A percentile compares a stretch with the other conserved stretches of the same genome.
Conservation (phyloP, 768 basidiomycete species). For the Trametes maxima region DNA sequence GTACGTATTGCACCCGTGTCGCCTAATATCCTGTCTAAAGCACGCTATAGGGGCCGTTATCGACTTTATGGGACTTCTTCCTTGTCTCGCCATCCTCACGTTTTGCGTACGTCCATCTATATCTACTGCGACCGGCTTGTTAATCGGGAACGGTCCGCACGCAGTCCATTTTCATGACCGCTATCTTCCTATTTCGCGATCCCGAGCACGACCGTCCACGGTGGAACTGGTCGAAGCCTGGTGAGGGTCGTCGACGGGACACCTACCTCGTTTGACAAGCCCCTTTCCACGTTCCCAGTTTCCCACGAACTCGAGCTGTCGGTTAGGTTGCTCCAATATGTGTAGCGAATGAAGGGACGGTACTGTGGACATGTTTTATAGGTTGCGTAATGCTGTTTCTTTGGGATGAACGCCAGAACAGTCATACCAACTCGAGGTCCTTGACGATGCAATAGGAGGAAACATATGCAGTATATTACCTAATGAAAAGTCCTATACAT, state of each 20-base stretch:
- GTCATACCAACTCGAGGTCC: no score
- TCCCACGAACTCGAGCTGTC: no score
- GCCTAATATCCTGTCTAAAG: neutral
- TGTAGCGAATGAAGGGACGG: no score
- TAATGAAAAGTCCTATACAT: no score
- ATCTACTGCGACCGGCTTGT: neutral
- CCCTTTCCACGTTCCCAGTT: neutral
- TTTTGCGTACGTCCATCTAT: constrained; percentile 9
- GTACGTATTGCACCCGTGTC: constrained; percentile 12
- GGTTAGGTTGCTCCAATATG: no score
- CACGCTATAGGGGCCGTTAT: constrained; percentile 11
- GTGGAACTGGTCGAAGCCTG: constrained; percentile 12
- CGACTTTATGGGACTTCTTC: constrained; percentile 22
- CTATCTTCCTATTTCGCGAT: constrained; percentile 21
- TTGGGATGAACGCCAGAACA: no score
- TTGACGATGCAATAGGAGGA: neutral
- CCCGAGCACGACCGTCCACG: constrained; percentile 17
- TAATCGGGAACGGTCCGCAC: neutral
- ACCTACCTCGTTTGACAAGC: neutral
- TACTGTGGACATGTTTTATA: no score
- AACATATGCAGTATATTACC: neutral
- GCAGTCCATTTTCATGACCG: constrained; percentile 23
- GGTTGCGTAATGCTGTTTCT: no score
- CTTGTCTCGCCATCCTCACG: constrained; percentile 21
- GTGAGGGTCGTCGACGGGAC: constrained; percentile 6